These are phyloP conservation scores for Setomelanomma holmii DNA, from an alignment of 2,329 filamentous ascomycete genomes.

Conservation along the genomic window DNA sequence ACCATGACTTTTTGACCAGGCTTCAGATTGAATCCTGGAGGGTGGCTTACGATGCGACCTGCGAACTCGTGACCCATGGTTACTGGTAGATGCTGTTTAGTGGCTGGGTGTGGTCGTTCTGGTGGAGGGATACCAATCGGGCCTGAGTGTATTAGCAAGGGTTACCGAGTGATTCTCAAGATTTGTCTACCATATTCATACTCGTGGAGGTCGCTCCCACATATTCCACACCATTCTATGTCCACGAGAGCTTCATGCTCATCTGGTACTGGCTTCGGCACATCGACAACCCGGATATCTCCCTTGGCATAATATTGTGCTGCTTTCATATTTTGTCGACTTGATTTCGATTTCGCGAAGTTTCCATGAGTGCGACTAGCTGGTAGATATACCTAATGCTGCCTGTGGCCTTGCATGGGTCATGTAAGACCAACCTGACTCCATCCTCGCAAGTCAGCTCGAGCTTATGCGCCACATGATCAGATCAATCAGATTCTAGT, in stretches of 20 bases:
- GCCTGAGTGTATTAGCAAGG: constrained; percentile 12
- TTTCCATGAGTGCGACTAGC: neutral
- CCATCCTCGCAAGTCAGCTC: constrained; percentile 1
- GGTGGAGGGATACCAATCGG: constrained; percentile 17
- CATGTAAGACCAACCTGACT: neutral
- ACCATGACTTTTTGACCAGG: constrained; percentile 37
- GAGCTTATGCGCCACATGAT: too few species aligned
- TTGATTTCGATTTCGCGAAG: neutral
- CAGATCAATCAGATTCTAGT: too few species aligned
- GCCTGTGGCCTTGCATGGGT: too few species aligned
- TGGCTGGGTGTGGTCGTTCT: constrained; percentile 29
- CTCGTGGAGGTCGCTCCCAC: constrained; percentile 39
- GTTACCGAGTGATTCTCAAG: too few species aligned
- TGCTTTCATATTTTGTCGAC: constrained; percentile 33
- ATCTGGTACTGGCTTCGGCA: constrained; percentile 27
- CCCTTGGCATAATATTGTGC: constrained; percentile 35
- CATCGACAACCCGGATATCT: constrained; percentile 36
- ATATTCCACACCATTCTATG: constrained; percentile 42
- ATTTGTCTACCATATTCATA: constrained; percentile 39
- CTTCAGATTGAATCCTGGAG: constrained; percentile 21
- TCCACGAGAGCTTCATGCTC: constrained; percentile 35
- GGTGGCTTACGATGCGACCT: constrained; percentile 31
- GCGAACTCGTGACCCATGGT: constrained; percentile 45
- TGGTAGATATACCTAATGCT: too few species aligned
- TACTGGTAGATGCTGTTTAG: constrained; percentile 26